Conservation (phyloP, 495 filamentous ascomycete genomes). For the Tuber magnatum region DNA sequence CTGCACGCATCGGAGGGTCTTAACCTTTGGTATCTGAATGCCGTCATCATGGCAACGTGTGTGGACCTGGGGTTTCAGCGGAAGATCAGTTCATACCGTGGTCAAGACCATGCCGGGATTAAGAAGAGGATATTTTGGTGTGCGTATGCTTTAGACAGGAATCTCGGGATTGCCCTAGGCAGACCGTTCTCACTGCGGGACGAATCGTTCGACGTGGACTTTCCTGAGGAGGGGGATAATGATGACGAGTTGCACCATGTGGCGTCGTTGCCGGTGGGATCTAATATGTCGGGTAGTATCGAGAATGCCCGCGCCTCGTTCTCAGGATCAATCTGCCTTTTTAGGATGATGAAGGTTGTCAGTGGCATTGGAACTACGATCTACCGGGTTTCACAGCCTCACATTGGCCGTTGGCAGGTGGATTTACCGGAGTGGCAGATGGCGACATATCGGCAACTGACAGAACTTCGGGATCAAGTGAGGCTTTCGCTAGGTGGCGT, state of each 20-base stretch:
- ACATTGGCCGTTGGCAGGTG: conserved; percentile 16
- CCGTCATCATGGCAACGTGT: conserved; percentile 38
- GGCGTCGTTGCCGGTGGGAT: conserved; percentile 12
- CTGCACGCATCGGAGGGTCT: conserved; percentile 28
- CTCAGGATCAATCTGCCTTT: conserved; percentile 33
- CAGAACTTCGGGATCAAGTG: conserved; percentile 29
- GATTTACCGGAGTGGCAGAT: conserved; percentile 36
- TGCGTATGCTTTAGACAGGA: conserved; percentile 49
- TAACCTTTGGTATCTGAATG: conserved; percentile 39
- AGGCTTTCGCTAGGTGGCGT: conserved; percentile 19
- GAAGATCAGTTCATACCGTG: conserved; percentile 24
- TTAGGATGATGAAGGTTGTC: conserved; percentile 33
- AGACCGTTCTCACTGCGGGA: conserved; percentile 38
- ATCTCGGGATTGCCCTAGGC: conserved; percentile 48
- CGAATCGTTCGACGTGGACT: conserved; percentile 37
- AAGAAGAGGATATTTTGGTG: conserved; percentile 49
- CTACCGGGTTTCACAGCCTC: conserved; percentile 27
- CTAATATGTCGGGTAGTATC: conserved; percentile 5
- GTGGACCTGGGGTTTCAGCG: conserved; percentile 38
- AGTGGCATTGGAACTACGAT: conserved; percentile 38
- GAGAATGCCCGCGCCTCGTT: conserved; percentile 22
- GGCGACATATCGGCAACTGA: conserved; percentile 25
- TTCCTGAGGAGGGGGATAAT: conserved; percentile 35
- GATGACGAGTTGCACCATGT: conserved; percentile 32
- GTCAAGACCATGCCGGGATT: conserved; percentile 28